Conservation (phyloP, 805 yeast species). For the Suhomyces sp. region DNA sequence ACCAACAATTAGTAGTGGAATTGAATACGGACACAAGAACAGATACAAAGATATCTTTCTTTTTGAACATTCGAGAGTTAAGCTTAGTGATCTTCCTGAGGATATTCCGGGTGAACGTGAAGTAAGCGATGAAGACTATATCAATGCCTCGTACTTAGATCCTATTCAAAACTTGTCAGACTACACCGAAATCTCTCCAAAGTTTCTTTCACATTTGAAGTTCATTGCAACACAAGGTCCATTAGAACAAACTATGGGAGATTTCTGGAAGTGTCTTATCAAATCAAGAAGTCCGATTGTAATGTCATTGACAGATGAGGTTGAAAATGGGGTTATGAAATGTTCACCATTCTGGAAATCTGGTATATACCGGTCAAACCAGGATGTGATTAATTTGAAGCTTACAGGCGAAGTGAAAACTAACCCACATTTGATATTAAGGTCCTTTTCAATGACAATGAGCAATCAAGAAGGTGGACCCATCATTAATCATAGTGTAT, state of each 20-base stretch:
- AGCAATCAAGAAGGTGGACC: constrained; percentile 5
- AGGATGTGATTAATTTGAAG: constrained; percentile 22
- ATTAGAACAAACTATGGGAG: constrained; percentile 64
- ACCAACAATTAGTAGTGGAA: constrained; percentile 65
- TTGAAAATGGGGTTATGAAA: constrained; percentile 75
- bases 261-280: constrained; percentile 79
- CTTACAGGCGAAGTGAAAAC: constrained; percentile 2
- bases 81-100: constrained; percentile 32
- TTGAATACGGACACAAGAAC: constrained; percentile 62
- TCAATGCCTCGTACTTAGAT: constrained; percentile 78
- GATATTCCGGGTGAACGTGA: too few relatives aligned
- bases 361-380: constrained; percentile 46
- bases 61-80: constrained; percentile 81
- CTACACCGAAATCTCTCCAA: constrained; percentile 10
- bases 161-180: constrained; percentile 15
- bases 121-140: constrained; percentile 56
- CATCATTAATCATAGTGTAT: constrained; percentile 40
- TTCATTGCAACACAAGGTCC: constrained; percentile 92
- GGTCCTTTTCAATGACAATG: constrained; percentile 16
- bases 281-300: constrained; percentile 65
- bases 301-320: constrained; percentile 71
- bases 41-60: constrained; percentile 88
- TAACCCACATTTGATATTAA: constrained; percentile 12
- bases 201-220: constrained; percentile 13
- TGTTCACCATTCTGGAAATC: constrained; percentile 77